Base-by-base conservation (phyloP, 805 yeast genomes). In the Pichia paraexigua region DNA sequence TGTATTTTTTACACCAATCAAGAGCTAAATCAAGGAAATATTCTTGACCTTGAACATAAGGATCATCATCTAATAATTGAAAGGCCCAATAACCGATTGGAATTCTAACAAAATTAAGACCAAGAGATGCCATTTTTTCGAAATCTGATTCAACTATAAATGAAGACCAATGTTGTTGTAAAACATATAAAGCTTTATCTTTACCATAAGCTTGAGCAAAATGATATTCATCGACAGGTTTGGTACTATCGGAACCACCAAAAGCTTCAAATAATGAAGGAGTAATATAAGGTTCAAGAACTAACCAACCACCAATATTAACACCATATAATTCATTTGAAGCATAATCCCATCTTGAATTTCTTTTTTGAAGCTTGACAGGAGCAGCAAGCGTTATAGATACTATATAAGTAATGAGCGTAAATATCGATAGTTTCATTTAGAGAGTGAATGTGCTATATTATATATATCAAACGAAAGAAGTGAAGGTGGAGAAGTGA, bases 61-160 rank as follows among this genome's bases (percentile, higher is more conserved):
- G 96, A 65, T 91, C 97, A 49, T 72, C 72, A 21, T 73, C 77
- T 44, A 79, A 71, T 9, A 68, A 62, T 46, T 74, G 63, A 66
- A 87, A 88, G 11, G 96, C 96, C 98, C 98, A 92, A 71, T 91
- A 91, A 12, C 97, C 97, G 50, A 91, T 79, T 44, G 98, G 97
- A 53, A 91, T 84, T 62, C 97, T 80, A 21, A 89, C 96, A 57
- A 84, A 73, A 68, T 91, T 92, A 56, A 91, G 73, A 1, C 96
- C 96, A 50, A 72, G 73, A 13, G 59, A 61, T 6, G 75, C 74
- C 49, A 91, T 87, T 49, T 72, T 63, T 47, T 67, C 58, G 60
- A 92, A 83, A 66, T 91, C 97, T 22, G 66, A 61, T 66, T 86
- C 95, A 10, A 83, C 82, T 64, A 80, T 78, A 81, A 86, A 91